Conservation (phyloP, 176 grass and related monocot species). For the Carex parvula region DNA sequence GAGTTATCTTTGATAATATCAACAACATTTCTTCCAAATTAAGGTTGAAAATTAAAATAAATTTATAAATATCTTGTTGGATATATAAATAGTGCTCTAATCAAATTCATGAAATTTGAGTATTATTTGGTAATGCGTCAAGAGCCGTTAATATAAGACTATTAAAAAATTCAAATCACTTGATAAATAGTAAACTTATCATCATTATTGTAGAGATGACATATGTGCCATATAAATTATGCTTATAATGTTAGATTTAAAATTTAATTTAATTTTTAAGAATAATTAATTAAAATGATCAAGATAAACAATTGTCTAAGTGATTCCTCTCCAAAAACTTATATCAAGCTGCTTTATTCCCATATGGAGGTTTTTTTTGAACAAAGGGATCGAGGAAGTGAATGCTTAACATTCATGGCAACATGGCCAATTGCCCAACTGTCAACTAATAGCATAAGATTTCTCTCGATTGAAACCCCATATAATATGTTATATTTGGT, state of each 20-base stretch:
- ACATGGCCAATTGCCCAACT: background rate
- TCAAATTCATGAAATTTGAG: background rate
- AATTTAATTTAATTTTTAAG: background rate
- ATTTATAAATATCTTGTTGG: background rate
- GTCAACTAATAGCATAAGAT: constrained; percentile 2
- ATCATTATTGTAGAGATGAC: background rate
- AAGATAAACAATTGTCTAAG: background rate
- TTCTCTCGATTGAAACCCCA: background rate
- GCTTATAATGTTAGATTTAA: background rate
- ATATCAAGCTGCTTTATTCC: background rate
- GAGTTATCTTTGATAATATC: background rate
- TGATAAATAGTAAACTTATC: background rate
- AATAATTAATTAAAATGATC: background rate
- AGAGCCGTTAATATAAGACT: background rate
- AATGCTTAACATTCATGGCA: constrained; percentile 4
- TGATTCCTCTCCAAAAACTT: background rate
- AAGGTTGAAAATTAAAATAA: background rate
- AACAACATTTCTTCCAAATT: background rate
- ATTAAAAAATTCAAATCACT: background rate
- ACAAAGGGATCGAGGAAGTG: background rate
- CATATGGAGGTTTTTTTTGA: background rate
- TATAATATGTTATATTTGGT: background rate
- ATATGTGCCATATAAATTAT: background rate
- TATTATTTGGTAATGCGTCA: background rate
- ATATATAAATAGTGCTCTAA: background rate